Conservation (phyloP, 1,284 basidiomycete genomes). For the Pseudozyma sp. region DNA sequence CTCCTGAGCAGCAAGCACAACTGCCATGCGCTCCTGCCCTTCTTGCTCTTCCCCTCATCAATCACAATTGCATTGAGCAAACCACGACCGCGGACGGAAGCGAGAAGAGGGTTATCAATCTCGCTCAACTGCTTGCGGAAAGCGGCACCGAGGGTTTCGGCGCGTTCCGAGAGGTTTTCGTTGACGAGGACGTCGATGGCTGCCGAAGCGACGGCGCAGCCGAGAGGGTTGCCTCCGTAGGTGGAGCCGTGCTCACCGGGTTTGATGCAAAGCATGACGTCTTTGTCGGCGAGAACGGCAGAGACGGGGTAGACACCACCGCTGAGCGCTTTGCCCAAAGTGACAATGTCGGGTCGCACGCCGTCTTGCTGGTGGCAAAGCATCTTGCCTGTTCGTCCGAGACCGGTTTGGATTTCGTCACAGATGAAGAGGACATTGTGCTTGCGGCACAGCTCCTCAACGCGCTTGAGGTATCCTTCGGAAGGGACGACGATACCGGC, state of each 20-base stretch:
- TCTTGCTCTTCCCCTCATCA: conserved; percentile 82
- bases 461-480: conserved; percentile 84
- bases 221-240: conserved; percentile 84
- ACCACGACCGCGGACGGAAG: conserved; percentile 83
- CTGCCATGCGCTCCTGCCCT: conserved; percentile 90
- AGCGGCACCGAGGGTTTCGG: conserved; percentile 80
- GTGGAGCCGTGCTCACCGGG: conserved; percentile 99
- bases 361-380: conserved; percentile 80
- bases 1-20: conserved; percentile 92
- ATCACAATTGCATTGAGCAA: conserved; percentile 95
- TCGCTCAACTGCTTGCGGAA: conserved; percentile 73
- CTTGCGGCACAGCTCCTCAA: conserved; percentile 87
- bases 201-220: conserved; percentile 91
- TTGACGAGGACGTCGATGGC: conserved; percentile 88
- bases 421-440: conserved; percentile 95
- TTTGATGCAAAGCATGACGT: conserved; percentile 92
- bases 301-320: conserved; percentile 98
- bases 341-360: conserved; percentile 89
- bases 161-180: conserved; percentile 84
- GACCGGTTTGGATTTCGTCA: conserved; percentile 91
- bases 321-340: conserved; percentile 94
- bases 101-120: conserved; percentile 74
- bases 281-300: conserved; percentile 87
- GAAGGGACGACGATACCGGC: conserved; percentile 94
- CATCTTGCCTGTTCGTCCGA: conserved; percentile 65